Percentiles rank a stretch among this genome's conserved stretches.
These are phyloP conservation scores for Claviceps lovelessii DNA, from an alignment of 2,329 filamentous ascomycete genomes.

Conservation along the genomic window DNA sequence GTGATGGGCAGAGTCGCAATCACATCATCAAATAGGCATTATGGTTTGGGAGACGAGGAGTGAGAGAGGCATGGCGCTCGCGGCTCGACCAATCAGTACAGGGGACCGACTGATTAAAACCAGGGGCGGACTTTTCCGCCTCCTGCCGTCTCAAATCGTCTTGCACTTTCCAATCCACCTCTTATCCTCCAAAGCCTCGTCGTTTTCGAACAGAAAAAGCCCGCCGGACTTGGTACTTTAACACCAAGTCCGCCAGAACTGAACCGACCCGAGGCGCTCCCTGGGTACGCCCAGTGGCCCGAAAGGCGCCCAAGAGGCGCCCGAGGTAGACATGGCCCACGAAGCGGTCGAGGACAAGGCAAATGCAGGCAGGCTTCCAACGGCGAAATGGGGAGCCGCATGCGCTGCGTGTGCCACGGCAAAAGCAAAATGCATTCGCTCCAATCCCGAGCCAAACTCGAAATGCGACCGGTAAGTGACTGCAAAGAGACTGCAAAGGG, in stretches of 20 bases:
- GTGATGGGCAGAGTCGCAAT: neutral
- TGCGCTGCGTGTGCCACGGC: constrained; percentile 33
- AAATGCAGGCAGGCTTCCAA: constrained; percentile 18
- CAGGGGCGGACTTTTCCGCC: constrained; percentile 8
- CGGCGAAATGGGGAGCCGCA: constrained; percentile 35
- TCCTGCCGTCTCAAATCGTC: neutral
- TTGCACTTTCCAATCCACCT: neutral
- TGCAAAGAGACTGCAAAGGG: no score
- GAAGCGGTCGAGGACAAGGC: neutral
- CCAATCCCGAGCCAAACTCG: constrained; percentile 19
- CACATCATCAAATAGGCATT: neutral
- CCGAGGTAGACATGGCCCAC: constrained; percentile 1
- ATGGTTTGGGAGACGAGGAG: constrained; percentile 1
- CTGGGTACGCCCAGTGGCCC: neutral
- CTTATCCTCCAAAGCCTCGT: neutral
- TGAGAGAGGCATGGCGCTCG: neutral
- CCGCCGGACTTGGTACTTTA: constrained; percentile 8
- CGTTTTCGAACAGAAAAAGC: constrained; percentile 5
- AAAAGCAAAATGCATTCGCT: constrained; percentile 36
- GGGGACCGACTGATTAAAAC: neutral
- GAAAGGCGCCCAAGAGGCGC: neutral
- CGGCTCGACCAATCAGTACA: constrained; percentile 5
- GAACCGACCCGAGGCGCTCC: neutral
- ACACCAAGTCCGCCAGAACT: constrained; percentile 1
- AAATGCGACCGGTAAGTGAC: constrained; percentile 30